phyloP scores from a whole-genome alignment of 2,329 filamentous ascomycete genomes.

The Talaromyces sp. region DNA sequence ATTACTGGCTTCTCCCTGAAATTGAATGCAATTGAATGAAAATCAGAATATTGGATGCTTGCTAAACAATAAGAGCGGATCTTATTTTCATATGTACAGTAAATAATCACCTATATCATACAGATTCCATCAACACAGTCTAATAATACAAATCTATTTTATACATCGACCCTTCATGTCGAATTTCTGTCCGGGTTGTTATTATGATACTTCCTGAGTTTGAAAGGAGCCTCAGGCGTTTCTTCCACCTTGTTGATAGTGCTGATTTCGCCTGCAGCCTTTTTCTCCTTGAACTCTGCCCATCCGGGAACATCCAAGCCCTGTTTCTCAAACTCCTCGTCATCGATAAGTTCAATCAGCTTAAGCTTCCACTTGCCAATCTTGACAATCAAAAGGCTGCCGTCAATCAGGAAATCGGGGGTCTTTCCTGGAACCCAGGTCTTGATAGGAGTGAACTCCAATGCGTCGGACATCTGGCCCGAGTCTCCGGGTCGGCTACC shows the following conservation, averaged over 20 bases:
- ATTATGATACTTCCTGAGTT: constrained; percentile 3
- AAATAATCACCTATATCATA: not conserved
- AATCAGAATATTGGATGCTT: too few relatives aligned
- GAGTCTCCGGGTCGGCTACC: constrained; percentile 40
- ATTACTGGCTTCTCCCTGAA: not conserved
- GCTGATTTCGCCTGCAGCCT: constrained; percentile 12
- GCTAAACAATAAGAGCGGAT: not conserved
- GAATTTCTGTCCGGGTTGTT: not conserved
- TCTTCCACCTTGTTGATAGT: not conserved
- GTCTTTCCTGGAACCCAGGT: constrained; percentile 42
- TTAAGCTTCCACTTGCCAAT: constrained; percentile 60
- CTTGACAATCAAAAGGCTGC: constrained; percentile 52
- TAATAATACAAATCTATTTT: constrained; percentile 2
- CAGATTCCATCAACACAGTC: not conserved
- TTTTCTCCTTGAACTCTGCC: constrained; percentile 34
- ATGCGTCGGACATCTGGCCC: constrained; percentile 40
- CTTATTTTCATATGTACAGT: not conserved
- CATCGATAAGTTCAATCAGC: constrained; percentile 53
- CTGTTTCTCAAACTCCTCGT: constrained; percentile 49
- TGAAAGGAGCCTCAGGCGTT: not conserved
- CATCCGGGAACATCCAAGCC: constrained; percentile 51
- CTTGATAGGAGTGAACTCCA: constrained; percentile 52
- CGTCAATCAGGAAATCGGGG: constrained; percentile 50
- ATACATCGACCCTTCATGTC: not conserved
- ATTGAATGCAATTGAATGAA: not conserved